Evolutionary conservation across 441 rosid genomes (phyloP).

Genomic region (Pelargonium exstipulatum): DNA sequence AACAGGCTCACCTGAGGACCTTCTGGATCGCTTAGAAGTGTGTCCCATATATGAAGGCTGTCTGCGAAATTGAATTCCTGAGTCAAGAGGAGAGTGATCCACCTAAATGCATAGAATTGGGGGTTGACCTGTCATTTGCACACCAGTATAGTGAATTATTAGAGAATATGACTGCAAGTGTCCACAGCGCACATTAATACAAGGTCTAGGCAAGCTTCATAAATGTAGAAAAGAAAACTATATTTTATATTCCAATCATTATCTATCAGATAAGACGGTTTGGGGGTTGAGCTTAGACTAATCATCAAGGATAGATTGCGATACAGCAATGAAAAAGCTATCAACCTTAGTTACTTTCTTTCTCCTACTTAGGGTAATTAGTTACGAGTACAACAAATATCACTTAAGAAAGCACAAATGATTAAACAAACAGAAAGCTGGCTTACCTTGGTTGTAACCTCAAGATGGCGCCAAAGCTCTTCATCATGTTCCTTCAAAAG

Average conservation of each 20-base stretch:
- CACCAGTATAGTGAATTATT: conserved; percentile 9
- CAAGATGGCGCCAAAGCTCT: conserved; percentile 99
- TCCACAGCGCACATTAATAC: not conserved
- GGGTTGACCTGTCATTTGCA: conserved; percentile 75
- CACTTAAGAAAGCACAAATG: conserved; percentile 3
- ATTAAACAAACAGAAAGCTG: not conserved
- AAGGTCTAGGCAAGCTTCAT: not conserved
- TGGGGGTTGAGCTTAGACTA: not conserved
- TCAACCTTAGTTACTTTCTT: not conserved
- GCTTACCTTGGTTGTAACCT: conserved; percentile 88
- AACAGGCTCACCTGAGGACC: conserved; percentile 70
- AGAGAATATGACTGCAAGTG: not conserved
- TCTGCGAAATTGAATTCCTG: conserved; percentile 89
- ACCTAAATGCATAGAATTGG: conserved; percentile 90
- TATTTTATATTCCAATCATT: not conserved
- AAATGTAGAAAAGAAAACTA: not conserved
- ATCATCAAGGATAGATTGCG: not conserved
- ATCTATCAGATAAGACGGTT: not conserved
- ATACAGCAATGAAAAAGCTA: not conserved
- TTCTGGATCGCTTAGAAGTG: conserved; percentile 88
- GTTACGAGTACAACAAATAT: conserved; percentile 6
- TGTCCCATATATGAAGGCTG: conserved; percentile 93
- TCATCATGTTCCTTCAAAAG: conserved; percentile 89
- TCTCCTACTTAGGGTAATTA: not conserved
- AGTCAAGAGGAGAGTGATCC: conserved; percentile 94